phyloP scores from a whole-genome alignment of 371 early-diverging fungal species.

The Mortierella polycephala region DNA sequence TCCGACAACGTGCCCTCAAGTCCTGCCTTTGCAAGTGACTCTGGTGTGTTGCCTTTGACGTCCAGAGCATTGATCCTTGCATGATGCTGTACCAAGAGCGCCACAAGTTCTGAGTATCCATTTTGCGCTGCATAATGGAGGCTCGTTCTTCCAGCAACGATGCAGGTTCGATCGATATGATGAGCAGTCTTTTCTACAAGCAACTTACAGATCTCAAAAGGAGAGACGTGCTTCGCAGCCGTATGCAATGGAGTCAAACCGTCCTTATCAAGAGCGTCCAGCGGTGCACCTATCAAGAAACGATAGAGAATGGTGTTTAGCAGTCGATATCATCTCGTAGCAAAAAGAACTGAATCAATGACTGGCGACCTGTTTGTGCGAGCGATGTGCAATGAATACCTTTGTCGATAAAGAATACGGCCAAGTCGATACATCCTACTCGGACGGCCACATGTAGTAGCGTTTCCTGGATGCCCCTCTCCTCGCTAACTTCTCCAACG shows the following conservation, averaged over 20 bases:
- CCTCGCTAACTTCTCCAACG: constrained; percentile 53
- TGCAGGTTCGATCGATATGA: constrained; percentile 51
- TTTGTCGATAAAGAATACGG: constrained; percentile 53
- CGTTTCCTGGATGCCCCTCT: constrained; percentile 51
- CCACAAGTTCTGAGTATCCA: constrained; percentile 47
- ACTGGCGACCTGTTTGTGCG: background rate
- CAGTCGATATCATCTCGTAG: background rate
- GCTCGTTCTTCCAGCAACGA: constrained; percentile 35
- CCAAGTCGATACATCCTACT: constrained; percentile 72
- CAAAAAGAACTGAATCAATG: background rate
- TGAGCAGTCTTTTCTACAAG: constrained; percentile 41
- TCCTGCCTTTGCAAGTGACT: constrained; percentile 47
- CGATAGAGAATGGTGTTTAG: background rate
- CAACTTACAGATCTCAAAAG: constrained; percentile 49
- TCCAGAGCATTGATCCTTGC: constrained; percentile 48
- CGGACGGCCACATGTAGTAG: constrained; percentile 65
- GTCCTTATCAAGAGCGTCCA: constrained; percentile 49
- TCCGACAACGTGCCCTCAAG: constrained; percentile 37
- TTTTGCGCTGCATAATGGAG: constrained; percentile 53
- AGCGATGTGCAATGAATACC: constrained; percentile 14
- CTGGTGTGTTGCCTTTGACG: constrained; percentile 51
- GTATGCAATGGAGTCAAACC: constrained; percentile 53
- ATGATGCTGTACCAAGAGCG: constrained; percentile 45
- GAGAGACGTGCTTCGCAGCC: constrained; percentile 42
- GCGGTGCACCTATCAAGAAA: constrained; percentile 23